Conservation (phyloP, 345 rosid species). For the Microcos paniculata region DNA sequence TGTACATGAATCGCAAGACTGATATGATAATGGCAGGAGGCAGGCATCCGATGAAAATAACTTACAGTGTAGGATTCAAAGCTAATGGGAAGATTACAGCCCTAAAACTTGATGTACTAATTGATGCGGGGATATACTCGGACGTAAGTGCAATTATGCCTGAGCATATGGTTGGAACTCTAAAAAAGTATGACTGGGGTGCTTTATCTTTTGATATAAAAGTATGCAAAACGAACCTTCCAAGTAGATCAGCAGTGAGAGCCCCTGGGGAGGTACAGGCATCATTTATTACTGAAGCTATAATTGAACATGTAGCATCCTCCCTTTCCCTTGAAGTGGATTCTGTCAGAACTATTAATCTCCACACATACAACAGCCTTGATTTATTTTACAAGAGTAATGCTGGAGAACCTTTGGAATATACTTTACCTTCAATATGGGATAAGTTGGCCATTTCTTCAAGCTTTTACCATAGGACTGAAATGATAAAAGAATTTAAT, state of each 20-base stretch:
- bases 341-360: slow-evolving; percentile 55
- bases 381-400: slow-evolving; percentile 37
- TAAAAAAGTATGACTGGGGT: slow-evolving; percentile 84
- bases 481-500: slow-evolving; percentile 59
- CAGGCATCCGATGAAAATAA: slow-evolving; percentile 88
- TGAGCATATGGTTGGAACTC: slow-evolving; percentile 23
- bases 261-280: slow-evolving; percentile 89
- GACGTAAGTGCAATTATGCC: slow-evolving; percentile 73
- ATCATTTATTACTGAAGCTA: slow-evolving; percentile 68
- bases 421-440: slow-evolving; percentile 70
- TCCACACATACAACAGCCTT: slow-evolving; percentile 62
- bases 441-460: slow-evolving; percentile 55
- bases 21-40: slow-evolving; percentile 95
- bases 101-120: slow-evolving; percentile 48
- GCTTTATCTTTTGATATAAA: slow-evolving; percentile 73
- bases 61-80: slow-evolving; percentile 80
- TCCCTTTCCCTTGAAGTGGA: slow-evolving; percentile 68
- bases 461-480: slow-evolving; percentile 41
- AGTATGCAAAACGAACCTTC: slow-evolving; percentile 72
- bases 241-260: slow-evolving; percentile 70
- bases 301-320: slow-evolving; percentile 76
- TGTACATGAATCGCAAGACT: slow-evolving; percentile 60
- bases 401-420: slow-evolving; percentile 57
- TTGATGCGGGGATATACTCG: slow-evolving; percentile 55
- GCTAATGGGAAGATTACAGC: slow-evolving; percentile 77